These are phyloP conservation scores for Pythium coloratum DNA, from an alignment of 352 stramenopile species.

Conservation along the genomic window DNA sequence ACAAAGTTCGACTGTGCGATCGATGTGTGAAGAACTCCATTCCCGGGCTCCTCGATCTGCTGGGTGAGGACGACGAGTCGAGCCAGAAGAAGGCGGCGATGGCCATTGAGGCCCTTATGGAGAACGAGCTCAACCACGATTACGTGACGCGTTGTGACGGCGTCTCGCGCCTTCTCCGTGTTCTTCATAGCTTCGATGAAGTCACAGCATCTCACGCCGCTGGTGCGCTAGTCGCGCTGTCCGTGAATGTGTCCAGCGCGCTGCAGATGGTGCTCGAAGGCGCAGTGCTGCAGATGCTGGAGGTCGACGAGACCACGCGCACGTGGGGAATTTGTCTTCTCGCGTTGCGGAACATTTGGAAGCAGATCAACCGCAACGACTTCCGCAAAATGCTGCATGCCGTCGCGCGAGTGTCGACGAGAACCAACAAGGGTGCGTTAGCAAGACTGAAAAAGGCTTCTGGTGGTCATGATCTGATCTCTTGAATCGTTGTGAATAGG, in stretches of 20 bases:
- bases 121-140: slow-evolving; percentile 84
- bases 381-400: slow-evolving; percentile 87
- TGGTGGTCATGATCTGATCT: neutral
- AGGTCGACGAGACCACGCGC: slow-evolving; percentile 73
- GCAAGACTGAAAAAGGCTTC: neutral
- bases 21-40: slow-evolving; percentile 82
- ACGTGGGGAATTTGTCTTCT: slow-evolving; percentile 83
- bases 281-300: slow-evolving; percentile 87
- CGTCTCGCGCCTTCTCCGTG: slow-evolving; percentile 65
- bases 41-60: slow-evolving; percentile 60
- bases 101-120: slow-evolving; percentile 82
- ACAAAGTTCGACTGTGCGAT: slow-evolving; percentile 81
- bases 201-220: slow-evolving; percentile 71
- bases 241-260: slow-evolving; percentile 69
- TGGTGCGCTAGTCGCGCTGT: slow-evolving; percentile 77
- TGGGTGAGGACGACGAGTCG: slow-evolving; percentile 47
- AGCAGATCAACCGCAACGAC: slow-evolving; percentile 83
- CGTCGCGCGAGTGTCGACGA: slow-evolving; percentile 72
- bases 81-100: slow-evolving; percentile 72
- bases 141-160: slow-evolving; percentile 78
- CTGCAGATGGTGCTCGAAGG: slow-evolving; percentile 88
- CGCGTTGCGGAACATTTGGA: slow-evolving; percentile 87
- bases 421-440: slow-evolving; percentile 68
- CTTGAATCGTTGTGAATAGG: slow-evolving; percentile 32
- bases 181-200: slow-evolving; percentile 70